Conservation (phyloP, 352 stramenopile species). For the Aphanomyces astaci region DNA sequence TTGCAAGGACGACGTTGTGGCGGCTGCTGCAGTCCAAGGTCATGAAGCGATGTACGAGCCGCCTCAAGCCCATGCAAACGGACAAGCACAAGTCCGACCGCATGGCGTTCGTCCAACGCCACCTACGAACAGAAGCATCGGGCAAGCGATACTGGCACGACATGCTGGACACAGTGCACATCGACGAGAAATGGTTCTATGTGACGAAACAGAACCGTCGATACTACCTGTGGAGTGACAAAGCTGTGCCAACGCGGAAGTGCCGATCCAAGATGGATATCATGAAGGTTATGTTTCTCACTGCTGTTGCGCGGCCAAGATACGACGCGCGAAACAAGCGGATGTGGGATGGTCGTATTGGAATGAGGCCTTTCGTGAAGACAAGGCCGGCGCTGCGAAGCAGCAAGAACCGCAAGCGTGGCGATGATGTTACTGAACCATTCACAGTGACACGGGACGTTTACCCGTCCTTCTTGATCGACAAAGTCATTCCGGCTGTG, state of each 20-base stretch:
- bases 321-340: neutral
- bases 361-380: neutral
- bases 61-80: neutral
- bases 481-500: neutral
- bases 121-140: neutral
- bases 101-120: neutral
- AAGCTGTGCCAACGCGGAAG: neutral
- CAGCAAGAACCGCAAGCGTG: neutral
- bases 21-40: neutral
- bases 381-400: neutral
- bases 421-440: neutral
- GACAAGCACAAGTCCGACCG: neutral
- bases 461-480: neutral
- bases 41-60: neutral
- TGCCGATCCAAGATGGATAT: neutral
- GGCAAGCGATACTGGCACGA: neutral
- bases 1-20: neutral
- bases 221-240: neutral
- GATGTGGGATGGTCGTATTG: neutral
- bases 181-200: neutral
- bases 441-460: neutral
- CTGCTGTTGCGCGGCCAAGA: neutral
- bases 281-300: constrained; percentile 9
- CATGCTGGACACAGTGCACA: neutral
- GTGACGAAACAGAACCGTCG: neutral